Percentiles rank a stretch among this genome's conserved stretches.
These are phyloP conservation scores for Monosporascus sp. DNA, from an alignment of 2,329 filamentous ascomycete species.

Conservation along the genomic window DNA sequence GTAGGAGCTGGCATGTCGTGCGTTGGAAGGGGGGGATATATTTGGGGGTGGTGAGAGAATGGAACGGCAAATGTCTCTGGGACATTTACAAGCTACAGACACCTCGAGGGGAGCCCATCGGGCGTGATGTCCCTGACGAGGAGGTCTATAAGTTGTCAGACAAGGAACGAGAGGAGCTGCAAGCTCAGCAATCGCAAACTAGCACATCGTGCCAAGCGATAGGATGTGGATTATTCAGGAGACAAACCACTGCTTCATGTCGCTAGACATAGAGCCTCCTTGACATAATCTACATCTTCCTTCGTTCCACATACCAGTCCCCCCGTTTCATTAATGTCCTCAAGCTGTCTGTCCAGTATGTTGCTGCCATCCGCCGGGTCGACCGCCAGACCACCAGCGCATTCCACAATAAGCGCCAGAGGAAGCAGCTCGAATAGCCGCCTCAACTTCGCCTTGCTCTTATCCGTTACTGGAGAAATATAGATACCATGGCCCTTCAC, in stretches of 20 bases:
- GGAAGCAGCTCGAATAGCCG: slow-evolving; percentile 56
- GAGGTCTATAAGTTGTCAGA: too few species aligned
- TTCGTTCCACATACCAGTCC: slow-evolving; percentile 47
- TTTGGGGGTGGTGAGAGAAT: too few species aligned
- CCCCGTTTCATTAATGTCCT: slow-evolving; percentile 43
- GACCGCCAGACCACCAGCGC: slow-evolving; percentile 51
- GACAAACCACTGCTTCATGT: background rate
- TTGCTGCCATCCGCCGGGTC: slow-evolving; percentile 39
- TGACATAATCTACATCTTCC: slow-evolving; percentile 41
- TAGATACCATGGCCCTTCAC: slow-evolving; percentile 60
- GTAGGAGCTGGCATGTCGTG: too few species aligned
- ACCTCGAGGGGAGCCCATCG: too few species aligned
- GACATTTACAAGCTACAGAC: too few species aligned
- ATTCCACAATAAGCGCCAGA: slow-evolving; percentile 56
- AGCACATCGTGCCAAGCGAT: too few species aligned
- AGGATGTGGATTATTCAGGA: background rate
- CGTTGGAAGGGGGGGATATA: too few species aligned
- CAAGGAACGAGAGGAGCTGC: too few species aligned
- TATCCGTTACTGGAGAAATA: slow-evolving; percentile 48
- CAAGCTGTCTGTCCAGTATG: slow-evolving; percentile 35
- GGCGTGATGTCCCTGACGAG: too few species aligned
- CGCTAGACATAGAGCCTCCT: slow-evolving; percentile 1
- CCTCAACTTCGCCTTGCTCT: slow-evolving; percentile 52
- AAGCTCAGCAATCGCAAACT: too few species aligned
- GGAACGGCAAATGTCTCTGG: too few species aligned